Evolutionary conservation across 1,284 basidiomycete species (phyloP).

Genomic region (Xerocomus amazonicus): DNA sequence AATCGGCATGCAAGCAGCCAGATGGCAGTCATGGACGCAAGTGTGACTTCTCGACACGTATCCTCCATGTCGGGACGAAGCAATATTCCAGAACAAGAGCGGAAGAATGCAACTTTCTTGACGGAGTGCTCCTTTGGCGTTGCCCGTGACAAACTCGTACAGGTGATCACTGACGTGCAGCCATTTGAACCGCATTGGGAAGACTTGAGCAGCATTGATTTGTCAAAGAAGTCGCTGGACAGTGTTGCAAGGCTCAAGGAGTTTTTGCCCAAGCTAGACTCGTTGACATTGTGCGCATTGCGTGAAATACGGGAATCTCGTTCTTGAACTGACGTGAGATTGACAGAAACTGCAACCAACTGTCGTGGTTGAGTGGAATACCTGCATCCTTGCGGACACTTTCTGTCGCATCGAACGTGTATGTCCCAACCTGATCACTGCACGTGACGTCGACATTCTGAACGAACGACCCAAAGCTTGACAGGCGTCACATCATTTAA

Average conservation of each 20-base stretch:
- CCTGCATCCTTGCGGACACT: conserved; percentile 77
- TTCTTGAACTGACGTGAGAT: conserved; percentile 19
- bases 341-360: conserved; percentile 72
- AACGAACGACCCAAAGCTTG: conserved; percentile 45
- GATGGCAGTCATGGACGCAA: conserved; percentile 25
- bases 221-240: conserved; percentile 79
- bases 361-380: conserved; percentile 86
- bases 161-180: conserved; percentile 92
- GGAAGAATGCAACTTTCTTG: conserved; percentile 76
- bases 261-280: conserved; percentile 84
- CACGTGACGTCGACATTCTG: conserved; percentile 16
- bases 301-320: not conserved
- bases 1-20: conserved; percentile 38
- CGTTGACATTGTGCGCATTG: conserved; percentile 70
- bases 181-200: conserved; percentile 98
- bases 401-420: conserved; percentile 78
- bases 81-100: conserved; percentile 29
- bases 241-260: conserved; percentile 92
- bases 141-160: conserved; percentile 85
- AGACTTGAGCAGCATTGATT: conserved; percentile 69
- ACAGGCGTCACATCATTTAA: conserved; percentile 86
- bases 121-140: conserved; percentile 95
- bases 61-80: conserved; percentile 47
- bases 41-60: conserved; percentile 38
- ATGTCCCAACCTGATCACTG: conserved; percentile 23